Base-by-base conservation (phyloP, 2,329 filamentous ascomycete species). In the Phaeosphaeria sp. region DNA sequence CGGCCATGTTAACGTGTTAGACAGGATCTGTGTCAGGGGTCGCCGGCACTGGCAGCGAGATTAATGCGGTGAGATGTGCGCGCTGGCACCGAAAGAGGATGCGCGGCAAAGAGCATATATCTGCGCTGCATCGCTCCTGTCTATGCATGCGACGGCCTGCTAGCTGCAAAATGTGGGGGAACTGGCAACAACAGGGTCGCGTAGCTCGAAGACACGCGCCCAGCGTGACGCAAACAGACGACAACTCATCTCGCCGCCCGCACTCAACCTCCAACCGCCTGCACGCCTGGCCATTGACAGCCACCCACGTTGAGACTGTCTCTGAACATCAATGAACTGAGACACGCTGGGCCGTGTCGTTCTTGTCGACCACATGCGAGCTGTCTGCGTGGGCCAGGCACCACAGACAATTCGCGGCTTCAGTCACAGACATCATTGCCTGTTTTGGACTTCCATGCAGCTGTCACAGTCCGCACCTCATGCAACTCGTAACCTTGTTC, bases 1-100 rank as follows among this genome's bases (percentile, higher is more conserved):
- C 55, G 36, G 55, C 57, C 51, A 53, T n/a, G n/a, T n/a, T n/a
- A n/a, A n/a, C n/a, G n/a, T 53, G 33, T 17, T 47, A 21, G 47
- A 40, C 4, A 43, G 40, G 40, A 43, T 43, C 44, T 47, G 21
- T 21, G 20, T 49, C 46, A 49, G 46, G 46, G 46, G 46, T 13
- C 11, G 24, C 24, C 46, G 30, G 46, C 44, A 22, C 43, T 5
- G 25, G 11, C 25, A 30, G 25, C 25, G 25, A 30, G 30, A 36
- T 36, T 13, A 36, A 36, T 36, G 30, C 30, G 30, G 30, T 36
- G 30, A 36, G 30, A 36, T 7, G 30, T 36, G 30, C 30, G 30
- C 30, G 30, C 42, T 44, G 42, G 42, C 42, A 21, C 9, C 18
- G 11, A 6, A 36, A 36, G 11, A 13, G 15, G 11, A 13, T 36